Evolutionary conservation across 306 rosid genomes (phyloP), one percentile per base, ranked within the genome.

Genomic region (Quercus robur): DNA sequence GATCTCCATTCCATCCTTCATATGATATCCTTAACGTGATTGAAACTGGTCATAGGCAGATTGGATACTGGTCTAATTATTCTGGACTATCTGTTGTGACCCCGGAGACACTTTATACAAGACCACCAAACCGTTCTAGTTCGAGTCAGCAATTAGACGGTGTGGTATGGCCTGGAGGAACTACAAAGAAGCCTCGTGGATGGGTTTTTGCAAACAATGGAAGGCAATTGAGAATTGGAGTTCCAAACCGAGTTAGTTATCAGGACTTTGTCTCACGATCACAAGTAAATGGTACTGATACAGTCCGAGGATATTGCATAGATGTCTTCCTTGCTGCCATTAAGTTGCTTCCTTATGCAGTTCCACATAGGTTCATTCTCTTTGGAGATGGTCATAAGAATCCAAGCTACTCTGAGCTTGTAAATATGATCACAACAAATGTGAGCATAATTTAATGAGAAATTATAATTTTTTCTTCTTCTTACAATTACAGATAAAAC

Each of bases 251-350:
- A 74, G 89, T 84, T 75, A 81, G 91, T 79, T 88, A 76, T 72
- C 85, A 59, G 66, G 84, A 62, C n/a, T 77, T 88, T 71, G 89
- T 86, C 26, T 67, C 51, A 4, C 6, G 3, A 35, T 81, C 80
- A 14, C 75, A 12, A 19, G 78, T 81, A 38, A 71, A 82, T 73
- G 84, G 82, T 20, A 81, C 81, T 12, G 75, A 17, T 56, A 7
- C 52, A 10, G 77, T 84, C 52, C 71, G 77, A 76, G 91, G 91
- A 75, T 86, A 79, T 70, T 81, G 91, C 83, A 88, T 88, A 70
- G 91, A 88, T 56, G 85, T 88, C 25, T 88, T 88, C 76, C 56
- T 15, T 28, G 89, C 91, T 25, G 91, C 91, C 49, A 41, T 84
- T 26, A 75, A 79, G 19, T 71, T 85, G 84, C 85, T 88, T 69